Evolutionary conservation across 495 filamentous ascomycete species (phyloP).

Genomic region (Penicillium manginii): DNA sequence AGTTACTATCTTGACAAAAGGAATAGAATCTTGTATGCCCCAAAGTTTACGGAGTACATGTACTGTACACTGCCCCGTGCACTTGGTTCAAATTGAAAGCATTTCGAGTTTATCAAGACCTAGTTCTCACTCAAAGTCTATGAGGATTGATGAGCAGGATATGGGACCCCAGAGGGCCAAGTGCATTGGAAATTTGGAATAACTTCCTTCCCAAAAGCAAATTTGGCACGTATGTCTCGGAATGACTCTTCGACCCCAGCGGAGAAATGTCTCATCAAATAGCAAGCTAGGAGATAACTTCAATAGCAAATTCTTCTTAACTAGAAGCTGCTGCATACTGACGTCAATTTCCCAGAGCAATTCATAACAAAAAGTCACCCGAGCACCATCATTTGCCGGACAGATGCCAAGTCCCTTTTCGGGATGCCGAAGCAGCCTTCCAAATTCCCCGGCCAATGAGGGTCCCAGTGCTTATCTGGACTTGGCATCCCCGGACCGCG

Average conservation of each 20-base stretch:
- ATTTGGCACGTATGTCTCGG: not conserved
- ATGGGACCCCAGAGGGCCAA: too few species aligned
- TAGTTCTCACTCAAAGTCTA: too few species aligned
- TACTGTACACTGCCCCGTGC: too few species aligned
- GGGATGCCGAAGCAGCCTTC: slow-evolving; percentile 27
- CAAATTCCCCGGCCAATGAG: slow-evolving; percentile 29
- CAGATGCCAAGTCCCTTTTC: slow-evolving; percentile 21
- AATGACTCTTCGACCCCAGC: not conserved
- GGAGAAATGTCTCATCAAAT: not conserved
- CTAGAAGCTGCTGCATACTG: not conserved
- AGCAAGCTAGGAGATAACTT: slow-evolving; percentile 11
- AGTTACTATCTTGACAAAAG: too few species aligned
- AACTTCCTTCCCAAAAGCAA: not conserved
- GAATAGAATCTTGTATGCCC: too few species aligned
- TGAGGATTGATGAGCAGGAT: too few species aligned
- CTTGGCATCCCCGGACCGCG: slow-evolving; percentile 4
- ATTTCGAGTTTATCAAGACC: too few species aligned
- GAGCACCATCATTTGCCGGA: not conserved
- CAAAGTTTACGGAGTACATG: too few species aligned
- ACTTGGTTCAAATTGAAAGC: too few species aligned
- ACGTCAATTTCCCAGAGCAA: not conserved
- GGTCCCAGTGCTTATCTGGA: slow-evolving; percentile 32
- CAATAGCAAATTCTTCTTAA: slow-evolving; percentile 9
- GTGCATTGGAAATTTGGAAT: not conserved
- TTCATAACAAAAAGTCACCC: not conserved